A percentile compares a stretch with the other conserved stretches of the same genome.
Conservation (phyloP, 371 early-diverging fungal genomes). For the Actinomortierella ambigua region DNA sequence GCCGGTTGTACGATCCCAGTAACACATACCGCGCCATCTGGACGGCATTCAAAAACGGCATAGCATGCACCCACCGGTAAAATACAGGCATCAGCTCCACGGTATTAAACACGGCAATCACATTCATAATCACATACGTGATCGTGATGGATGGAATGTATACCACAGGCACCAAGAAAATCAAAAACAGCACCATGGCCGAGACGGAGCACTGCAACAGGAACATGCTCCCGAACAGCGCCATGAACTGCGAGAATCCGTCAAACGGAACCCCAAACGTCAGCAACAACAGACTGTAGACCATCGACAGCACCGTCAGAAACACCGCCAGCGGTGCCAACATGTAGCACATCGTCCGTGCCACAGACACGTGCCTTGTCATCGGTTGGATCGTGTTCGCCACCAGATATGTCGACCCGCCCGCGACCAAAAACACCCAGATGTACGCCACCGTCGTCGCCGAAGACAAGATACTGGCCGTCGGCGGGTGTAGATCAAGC, state of each 20-base stretch:
- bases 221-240: slow-evolving; percentile 24
- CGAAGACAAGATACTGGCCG: slow-evolving; percentile 23
- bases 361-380: slow-evolving; percentile 9
- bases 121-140: slow-evolving; percentile 35
- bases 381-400: slow-evolving; percentile 19
- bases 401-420: slow-evolving; percentile 30
- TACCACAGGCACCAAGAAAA: slow-evolving; percentile 26
- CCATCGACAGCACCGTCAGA: slow-evolving; percentile 22
- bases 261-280: slow-evolving; percentile 31
- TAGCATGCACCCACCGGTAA: slow-evolving; percentile 31
- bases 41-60: slow-evolving; percentile 39
- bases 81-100: slow-evolving; percentile 35
- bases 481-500: slow-evolving; percentile 24
- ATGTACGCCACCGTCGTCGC: slow-evolving; percentile 35
- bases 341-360: slow-evolving; percentile 15
- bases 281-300: slow-evolving; percentile 19
- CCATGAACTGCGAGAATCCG: slow-evolving; percentile 20
- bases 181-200: slow-evolving; percentile 24
- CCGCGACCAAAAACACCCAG: slow-evolving; percentile 33
- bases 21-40: slow-evolving; percentile 26
- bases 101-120: slow-evolving; percentile 29
- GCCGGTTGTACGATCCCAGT: slow-evolving; percentile 27
- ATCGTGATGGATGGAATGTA: slow-evolving; percentile 23
- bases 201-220: slow-evolving; percentile 28
- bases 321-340: slow-evolving; percentile 17